Base-by-base conservation (phyloP, 495 filamentous ascomycete species). In the Emericellopsis terricola region DNA sequence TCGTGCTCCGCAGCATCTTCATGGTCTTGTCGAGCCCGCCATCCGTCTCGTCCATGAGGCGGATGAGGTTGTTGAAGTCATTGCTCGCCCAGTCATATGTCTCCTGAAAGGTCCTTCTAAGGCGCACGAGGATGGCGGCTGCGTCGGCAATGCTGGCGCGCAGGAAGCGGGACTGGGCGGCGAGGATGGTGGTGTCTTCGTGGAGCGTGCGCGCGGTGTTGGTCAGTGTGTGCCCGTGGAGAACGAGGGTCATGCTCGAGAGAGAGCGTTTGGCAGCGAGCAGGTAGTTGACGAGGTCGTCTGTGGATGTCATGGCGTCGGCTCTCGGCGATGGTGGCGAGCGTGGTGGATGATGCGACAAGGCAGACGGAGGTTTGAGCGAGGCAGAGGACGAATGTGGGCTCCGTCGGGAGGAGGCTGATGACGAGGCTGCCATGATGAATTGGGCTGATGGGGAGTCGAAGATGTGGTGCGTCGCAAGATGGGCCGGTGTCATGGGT, bases 261-360 rank as follows among this genome's bases (percentile, higher is more conserved):
- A 97, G 70, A 6, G 87, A 86, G 17, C 82, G 73, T 56, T 96
- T 97, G 3, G 91, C 81, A 27, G 76, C 76, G 11, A 94, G 68
- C 18, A 96, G 79, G 57, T 91, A 72, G 2, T 67, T 62, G 29
- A 93, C 77, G 18, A 93, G 71, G 2, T 68, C 71, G 37, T 89
- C 81, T 34, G 89, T 66, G 10, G 17, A 43, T 35, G 34, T 47
- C 42, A 31, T 30, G 20, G 33, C 23, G 6, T 26, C 6, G 23
- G 23, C 6, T 6, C 23, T 26, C 6, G 23, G 11, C 6, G 23
- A 26, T 6, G 6, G 23, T 11, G 11, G 11, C 6, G 23, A 26
- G 23, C 6, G 6, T 11, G 23, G 23, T 26, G 23, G 23, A 6
- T 26, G 23, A 26, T 6, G 6, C 23, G 23, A 26, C 6, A 19